Conservation (phyloP, 257 asterid species). For the Ilex asprella region DNA sequence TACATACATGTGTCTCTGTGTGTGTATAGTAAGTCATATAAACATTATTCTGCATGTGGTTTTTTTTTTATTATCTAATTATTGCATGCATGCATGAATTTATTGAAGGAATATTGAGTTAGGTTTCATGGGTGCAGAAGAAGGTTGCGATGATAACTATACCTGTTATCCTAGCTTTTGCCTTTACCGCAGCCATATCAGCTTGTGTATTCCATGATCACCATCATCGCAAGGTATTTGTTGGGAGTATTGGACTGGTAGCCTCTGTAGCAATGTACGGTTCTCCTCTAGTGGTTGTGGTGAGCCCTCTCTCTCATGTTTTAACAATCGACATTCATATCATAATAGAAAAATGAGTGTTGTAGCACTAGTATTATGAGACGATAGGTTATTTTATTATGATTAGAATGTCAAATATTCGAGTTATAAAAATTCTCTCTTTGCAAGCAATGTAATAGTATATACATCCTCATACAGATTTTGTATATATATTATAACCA, state of each 20-base stretch:
- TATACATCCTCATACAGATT: no score
- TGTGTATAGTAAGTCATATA: not conserved
- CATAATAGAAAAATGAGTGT: no score
- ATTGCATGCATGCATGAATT: not conserved
- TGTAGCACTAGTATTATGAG: no score
- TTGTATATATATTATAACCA: no score
- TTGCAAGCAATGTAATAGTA: no score
- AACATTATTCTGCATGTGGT: not conserved
- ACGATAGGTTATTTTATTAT: no score
- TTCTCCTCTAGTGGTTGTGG: constrained; percentile 69
- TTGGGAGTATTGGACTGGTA: constrained; percentile 63
- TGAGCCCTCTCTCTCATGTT: constrained; percentile 20
- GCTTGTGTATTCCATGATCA: constrained; percentile 41
- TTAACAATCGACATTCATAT: no score
- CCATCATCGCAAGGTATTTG: constrained; percentile 50
- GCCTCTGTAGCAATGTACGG: constrained; percentile 72
- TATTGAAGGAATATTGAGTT: no score
- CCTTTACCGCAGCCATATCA: constrained; percentile 33
- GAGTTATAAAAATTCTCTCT: no score
- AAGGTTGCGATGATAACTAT: constrained; percentile 33
- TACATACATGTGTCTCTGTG: not conserved
- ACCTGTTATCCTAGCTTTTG: constrained; percentile 29
- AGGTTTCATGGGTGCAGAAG: constrained; percentile 32
- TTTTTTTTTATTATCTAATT: not conserved
- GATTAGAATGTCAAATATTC: no score